Evolutionary conservation across 805 yeast genomes (phyloP).

Genomic region (Starmerella bombi): DNA sequence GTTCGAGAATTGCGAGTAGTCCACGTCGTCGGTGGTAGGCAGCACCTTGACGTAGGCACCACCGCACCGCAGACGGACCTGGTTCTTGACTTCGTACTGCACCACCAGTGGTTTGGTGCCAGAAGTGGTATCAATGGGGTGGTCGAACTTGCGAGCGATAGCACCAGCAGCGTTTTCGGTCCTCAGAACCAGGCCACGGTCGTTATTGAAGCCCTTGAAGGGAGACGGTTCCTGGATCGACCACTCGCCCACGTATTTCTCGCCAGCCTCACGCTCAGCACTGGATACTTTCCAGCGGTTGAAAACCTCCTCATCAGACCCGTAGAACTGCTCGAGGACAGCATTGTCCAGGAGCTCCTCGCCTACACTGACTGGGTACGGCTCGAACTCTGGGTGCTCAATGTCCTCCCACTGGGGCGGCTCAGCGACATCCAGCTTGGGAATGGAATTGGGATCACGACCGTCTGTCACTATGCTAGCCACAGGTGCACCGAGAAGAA

Average conservation of each 20-base stretch:
- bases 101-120: conserved; percentile 52
- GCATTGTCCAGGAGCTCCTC: conserved; percentile 17
- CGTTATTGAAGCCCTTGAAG: conserved; percentile 48
- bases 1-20: conserved; percentile 40
- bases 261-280: conserved; percentile 16
- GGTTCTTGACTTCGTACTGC: conserved; percentile 81
- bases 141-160: conserved; percentile 49
- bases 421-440: conserved; percentile 13
- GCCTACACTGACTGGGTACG: conserved; percentile 17
- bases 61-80: conserved; percentile 68
- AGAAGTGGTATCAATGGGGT: conserved; percentile 42
- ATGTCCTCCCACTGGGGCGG: conserved; percentile 17
- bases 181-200: conserved; percentile 65
- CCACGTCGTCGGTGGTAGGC: conserved; percentile 30
- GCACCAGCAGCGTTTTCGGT: conserved; percentile 72
- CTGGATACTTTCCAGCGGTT: conserved; percentile 39
- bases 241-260: conserved; percentile 65
- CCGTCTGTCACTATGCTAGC: conserved; percentile 8
- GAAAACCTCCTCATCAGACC: conserved; percentile 24
- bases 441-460: conserved; percentile 7
- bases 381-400: conserved; percentile 22
- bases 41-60: conserved; percentile 80
- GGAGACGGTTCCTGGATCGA: conserved; percentile 46
- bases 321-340: conserved; percentile 28
- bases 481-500: conserved; percentile 6